Base-by-base conservation (phyloP, 23 red algal species). In the Cyanidium caldarium region DNA sequence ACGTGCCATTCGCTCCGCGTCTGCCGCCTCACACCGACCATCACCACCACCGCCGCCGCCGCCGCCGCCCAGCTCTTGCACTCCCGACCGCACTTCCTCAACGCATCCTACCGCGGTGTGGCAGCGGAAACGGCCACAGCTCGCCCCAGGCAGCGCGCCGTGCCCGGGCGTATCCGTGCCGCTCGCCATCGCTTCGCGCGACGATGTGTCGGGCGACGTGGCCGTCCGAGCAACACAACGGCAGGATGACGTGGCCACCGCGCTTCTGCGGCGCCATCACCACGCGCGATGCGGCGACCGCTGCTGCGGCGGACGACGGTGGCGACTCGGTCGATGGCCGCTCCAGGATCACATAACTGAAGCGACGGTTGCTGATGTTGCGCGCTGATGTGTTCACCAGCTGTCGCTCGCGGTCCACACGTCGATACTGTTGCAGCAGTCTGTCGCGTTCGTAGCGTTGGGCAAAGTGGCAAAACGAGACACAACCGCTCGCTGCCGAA, bases 401-500 rank as follows among this genome's bases (percentile, higher is more conserved):
- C 5, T 28, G 7, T 21, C 23, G 7, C 21, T 12, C 51, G 23
- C 23, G 51, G 31, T 61, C 51, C 10, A 61, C 3, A 61, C 7
- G 3, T 16, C 51, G 7, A 5, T 28, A 21, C 51, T 7, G 10
- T 61, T 28, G 7, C 10, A 61, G 51, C 7, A 28, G 7, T 12
- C 10, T 5, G 7, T 61, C 51, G 19, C 51, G 51, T 14, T 61
- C 10, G 21, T 61, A 61, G 51, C 51, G 51, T 28, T 61, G 51
- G 31, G 51, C 23, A 61, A 61, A 61, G 21, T 61, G 51, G 51
- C 51, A 61, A 61, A 61, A 61, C n/a, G 7, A 28, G 51, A 16
- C n/a, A 25, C 7, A 61, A 5, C 51, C 51, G 10, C 5, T 5
- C 7, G 19, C 23, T 10, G 10, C 13, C 23, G n/a, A 5, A 16